phyloP scores from a whole-genome alignment of 208 protist genomes.

The Leishmania aethiopica region DNA sequence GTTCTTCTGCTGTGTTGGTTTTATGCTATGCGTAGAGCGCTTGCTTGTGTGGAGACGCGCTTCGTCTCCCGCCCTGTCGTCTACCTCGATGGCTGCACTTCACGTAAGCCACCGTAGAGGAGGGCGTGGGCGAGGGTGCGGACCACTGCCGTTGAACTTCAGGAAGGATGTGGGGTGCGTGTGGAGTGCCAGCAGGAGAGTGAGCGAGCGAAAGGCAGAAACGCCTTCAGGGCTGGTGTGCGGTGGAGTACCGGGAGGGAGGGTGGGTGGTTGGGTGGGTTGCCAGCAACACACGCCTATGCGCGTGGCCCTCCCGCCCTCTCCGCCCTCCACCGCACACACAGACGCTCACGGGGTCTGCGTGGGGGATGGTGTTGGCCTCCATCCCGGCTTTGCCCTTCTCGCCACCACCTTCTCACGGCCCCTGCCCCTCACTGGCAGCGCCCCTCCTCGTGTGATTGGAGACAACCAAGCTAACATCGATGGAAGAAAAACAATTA shows the following conservation, averaged over 20 bases:
- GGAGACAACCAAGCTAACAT: background rate
- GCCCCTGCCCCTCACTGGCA: too few relatives aligned
- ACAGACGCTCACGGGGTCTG: background rate
- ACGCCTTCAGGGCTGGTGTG: background rate
- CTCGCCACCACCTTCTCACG: background rate
- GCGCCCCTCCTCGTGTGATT: background rate
- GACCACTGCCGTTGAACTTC: background rate
- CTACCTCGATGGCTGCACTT: too few relatives aligned
- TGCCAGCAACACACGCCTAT: background rate
- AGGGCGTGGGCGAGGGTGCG: background rate
- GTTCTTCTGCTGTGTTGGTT: background rate
- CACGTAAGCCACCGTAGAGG: background rate
- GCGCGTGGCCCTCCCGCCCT: background rate
- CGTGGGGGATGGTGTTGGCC: background rate
- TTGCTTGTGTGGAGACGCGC: too few relatives aligned
- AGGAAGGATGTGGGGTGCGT: background rate
- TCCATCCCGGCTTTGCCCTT: background rate
- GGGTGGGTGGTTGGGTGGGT: background rate
- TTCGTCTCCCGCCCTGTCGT: background rate
- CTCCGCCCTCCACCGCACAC: background rate
- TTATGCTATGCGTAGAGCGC: background rate
- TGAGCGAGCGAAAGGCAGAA: background rate
- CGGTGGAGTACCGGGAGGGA: background rate
- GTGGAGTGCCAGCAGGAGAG: background rate
- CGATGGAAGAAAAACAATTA: background rate